Evolutionary conservation across 768 basidiomycete species (phyloP), one percentile per base, ranked within the genome.

Genomic region (Tylopilus cervinicoccineus): DNA sequence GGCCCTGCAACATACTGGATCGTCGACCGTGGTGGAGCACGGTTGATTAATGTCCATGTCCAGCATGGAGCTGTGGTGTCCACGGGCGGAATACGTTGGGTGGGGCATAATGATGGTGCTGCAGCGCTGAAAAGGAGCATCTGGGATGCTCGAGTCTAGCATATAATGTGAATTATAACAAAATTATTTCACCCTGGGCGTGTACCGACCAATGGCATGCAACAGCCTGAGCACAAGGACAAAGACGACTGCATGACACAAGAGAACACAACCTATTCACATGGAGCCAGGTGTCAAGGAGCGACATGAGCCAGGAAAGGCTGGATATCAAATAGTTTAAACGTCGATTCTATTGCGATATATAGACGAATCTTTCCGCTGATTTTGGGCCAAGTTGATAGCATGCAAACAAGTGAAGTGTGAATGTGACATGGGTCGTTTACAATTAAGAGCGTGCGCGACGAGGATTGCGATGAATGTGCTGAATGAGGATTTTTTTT

Each of bases 131-230:
- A 19, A 20, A 23, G 32, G 24, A 20, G 39, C 28, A 38, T 46
- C 47, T 55, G 24, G n/a, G 43, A 34, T 11, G 50, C 33, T 37
- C 38, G 23, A 46, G 51, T 45, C 53, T 48, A 46, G 46, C 50
- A 42, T 31, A 61, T 63, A 57, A 60, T 34, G 37, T 59, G 40
- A 63, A 47, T 47, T 53, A 61, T 63, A 63, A 61, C 45, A 47
- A 49, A 54, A 33, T n/a, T 22, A 38, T 56, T 27, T 60, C n/a
- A 57, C 40, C 38, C 48, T 53, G 42, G 50, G 23, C 46, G 17
- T 48, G 33, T 45, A 43, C 28, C 33, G 38, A 50, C 52, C 58
- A 48, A 51, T 43, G 41, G 38, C 43, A 49, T 41, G 32, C 49
- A 45, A 36, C 28, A 37, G 11, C 22, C n/a, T n/a, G 32, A 17